Conservation (phyloP, 345 rosid species). For the Brassica rapa region DNA sequence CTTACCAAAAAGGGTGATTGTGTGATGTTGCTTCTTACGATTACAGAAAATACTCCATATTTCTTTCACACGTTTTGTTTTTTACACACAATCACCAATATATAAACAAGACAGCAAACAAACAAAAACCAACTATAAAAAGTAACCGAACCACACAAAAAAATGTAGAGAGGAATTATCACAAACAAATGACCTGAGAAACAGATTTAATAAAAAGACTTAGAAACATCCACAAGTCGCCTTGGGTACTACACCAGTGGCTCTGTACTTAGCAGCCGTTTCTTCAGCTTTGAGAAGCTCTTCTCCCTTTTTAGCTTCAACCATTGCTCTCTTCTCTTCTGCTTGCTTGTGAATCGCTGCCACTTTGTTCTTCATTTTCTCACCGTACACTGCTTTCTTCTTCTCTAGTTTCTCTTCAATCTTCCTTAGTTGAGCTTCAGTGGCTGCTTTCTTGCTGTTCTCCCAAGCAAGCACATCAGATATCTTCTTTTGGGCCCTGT, state of each 20-base stretch:
- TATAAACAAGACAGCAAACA: slow-evolving; percentile 28
- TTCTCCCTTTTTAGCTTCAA: slow-evolving; percentile 78
- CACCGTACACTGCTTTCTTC: slow-evolving; percentile 80
- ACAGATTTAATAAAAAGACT: neutral
- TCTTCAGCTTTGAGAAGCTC: slow-evolving; percentile 86
- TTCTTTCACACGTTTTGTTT: neutral
- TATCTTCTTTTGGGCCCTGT: slow-evolving; percentile 83
- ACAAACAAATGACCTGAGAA: slow-evolving; percentile 32
- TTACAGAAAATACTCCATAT: neutral
- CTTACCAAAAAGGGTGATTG: too few species aligned
- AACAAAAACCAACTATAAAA: neutral
- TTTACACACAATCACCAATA: slow-evolving; percentile 7
- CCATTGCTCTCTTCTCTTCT: slow-evolving; percentile 83
- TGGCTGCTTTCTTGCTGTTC: slow-evolving; percentile 76
- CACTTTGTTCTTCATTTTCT: slow-evolving; percentile 76
- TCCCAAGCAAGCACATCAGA: slow-evolving; percentile 80
- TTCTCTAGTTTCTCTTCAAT: slow-evolving; percentile 81
- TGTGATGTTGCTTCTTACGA: neutral
- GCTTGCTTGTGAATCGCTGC: slow-evolving; percentile 77
- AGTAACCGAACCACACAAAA: slow-evolving; percentile 10
- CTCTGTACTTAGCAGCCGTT: slow-evolving; percentile 77
- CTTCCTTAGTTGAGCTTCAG: slow-evolving; percentile 75
- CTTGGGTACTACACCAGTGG: slow-evolving; percentile 76
- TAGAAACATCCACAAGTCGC: slow-evolving; percentile 77
- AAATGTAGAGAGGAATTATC: slow-evolving; percentile 5